Evolutionary conservation across 257 asterid genomes (phyloP).

Genomic region (Solanum arcanum): DNA sequence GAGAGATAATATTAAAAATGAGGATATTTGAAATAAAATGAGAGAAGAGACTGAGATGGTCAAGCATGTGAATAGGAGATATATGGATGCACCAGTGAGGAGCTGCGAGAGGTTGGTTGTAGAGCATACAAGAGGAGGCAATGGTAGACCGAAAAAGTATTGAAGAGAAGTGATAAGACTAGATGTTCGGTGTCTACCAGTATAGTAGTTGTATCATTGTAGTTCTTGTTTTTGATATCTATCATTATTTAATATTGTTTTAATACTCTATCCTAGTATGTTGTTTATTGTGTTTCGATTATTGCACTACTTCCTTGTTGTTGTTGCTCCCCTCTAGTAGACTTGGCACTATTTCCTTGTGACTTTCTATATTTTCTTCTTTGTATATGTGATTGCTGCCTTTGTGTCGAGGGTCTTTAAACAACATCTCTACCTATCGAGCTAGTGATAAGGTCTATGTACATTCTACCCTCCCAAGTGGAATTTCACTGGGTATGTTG

Average conservation of each 20-base stretch:
- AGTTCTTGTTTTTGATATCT: neutral
- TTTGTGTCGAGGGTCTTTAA: neutral
- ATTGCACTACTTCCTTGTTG: neutral
- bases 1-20: neutral
- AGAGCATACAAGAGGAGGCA: neutral
- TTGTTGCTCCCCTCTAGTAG: neutral
- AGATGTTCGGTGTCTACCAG: neutral
- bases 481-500: neutral
- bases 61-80: neutral
- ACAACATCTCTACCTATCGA: neutral
- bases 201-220: too few species aligned
- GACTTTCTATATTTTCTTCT: neutral
- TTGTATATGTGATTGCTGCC: neutral
- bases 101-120: neutral
- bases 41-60: neutral
- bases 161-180: neutral
- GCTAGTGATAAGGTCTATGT: neutral
- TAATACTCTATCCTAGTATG: neutral
- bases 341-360: neutral
- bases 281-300: neutral
- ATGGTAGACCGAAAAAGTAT: neutral
- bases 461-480: neutral
- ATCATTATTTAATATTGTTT: neutral
- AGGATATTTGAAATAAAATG: neutral
- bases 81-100: neutral